Conservation (phyloP, 345 rosid genomes). For the Clausena lansium region DNA sequence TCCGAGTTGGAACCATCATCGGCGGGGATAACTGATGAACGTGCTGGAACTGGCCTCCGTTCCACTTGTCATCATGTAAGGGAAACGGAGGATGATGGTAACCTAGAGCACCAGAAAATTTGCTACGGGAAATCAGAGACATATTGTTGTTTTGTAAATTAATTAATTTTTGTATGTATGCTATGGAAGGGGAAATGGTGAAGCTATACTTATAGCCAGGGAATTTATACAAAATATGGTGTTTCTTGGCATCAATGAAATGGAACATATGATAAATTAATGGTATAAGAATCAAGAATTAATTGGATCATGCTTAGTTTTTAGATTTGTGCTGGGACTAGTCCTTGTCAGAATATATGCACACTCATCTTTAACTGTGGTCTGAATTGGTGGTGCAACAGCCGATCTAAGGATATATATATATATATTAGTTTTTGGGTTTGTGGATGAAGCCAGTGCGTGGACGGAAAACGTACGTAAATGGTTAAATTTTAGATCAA, state of each 20-base stretch:
- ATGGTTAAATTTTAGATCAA: background rate
- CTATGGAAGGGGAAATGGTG: background rate
- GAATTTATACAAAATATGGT: no score
- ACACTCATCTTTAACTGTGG: background rate
- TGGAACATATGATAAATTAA: background rate
- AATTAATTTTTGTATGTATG: background rate
- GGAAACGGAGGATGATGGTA: slow-evolving; percentile 2
- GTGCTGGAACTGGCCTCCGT: background rate
- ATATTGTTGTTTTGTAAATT: slow-evolving; percentile 2
- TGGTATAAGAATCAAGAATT: slow-evolving; percentile 7
- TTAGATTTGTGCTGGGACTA: background rate
- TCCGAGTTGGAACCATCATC: background rate
- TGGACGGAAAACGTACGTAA: background rate
- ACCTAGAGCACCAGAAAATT: background rate
- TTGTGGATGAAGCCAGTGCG: no score
- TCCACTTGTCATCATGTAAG: slow-evolving; percentile 1
- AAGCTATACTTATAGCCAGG: slow-evolving; percentile 1
- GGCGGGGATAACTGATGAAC: background rate
- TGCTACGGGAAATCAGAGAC: background rate
- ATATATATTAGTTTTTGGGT: no score
- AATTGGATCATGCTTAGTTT: background rate
- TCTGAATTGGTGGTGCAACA: background rate
- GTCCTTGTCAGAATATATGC: slow-evolving; percentile 7
- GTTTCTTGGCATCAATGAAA: background rate
- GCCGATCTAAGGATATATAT: no score